Base-by-base conservation (phyloP, 805 yeast species). In the Kodamaea kaohsiungensis region DNA sequence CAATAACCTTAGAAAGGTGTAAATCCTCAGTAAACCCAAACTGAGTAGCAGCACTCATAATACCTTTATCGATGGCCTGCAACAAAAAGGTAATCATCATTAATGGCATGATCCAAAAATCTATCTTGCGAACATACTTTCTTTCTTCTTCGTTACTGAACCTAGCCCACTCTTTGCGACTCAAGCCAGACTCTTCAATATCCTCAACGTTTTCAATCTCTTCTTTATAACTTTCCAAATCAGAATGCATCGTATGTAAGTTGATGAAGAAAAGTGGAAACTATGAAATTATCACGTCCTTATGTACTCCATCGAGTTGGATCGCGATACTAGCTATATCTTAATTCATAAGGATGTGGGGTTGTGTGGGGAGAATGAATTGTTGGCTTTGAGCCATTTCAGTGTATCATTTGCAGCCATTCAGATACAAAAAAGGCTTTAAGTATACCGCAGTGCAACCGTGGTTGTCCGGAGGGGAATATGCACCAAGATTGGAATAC, bases 61-160 rank as follows among this genome's bases (percentile, higher is more conserved):
- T 42, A 2, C 43, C 30, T 33, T 53, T 53, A 38, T 46, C 52
- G 22, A 49, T 42, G 22, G 39, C 25, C 42, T 42, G 52, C 46
- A 55, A 45, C 37, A 49, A 17, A 42, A 48, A 52, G 10, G 58
- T 52, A 19, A 53, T 18, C 46, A 55, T 46, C 18, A 55, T 22
- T 10, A 55, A 30, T 15, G 58, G 56, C 18, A 55, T 27, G 18
- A 55, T 19, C 27, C 27, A 38, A 22, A 33, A 22, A 39, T 55
- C 58, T 7, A 55, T 30, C 42, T 55, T 55, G 19, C 56, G 39
- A 42, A 42, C 46, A 42, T 17, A 42, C 46, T 18, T 42, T 27
- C 18, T 42, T n/a, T 42, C 46, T 17, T 42, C n/a, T 19, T 42
- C 27, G 6, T 17, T 13, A 5, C 25, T 42, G 13, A 42, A 42